Percentiles rank a stretch among this genome's conserved stretches.
Evolutionary conservation across 2,329 filamentous ascomycete species (phyloP).

Genomic region (Aureobasidium uvarum): DNA sequence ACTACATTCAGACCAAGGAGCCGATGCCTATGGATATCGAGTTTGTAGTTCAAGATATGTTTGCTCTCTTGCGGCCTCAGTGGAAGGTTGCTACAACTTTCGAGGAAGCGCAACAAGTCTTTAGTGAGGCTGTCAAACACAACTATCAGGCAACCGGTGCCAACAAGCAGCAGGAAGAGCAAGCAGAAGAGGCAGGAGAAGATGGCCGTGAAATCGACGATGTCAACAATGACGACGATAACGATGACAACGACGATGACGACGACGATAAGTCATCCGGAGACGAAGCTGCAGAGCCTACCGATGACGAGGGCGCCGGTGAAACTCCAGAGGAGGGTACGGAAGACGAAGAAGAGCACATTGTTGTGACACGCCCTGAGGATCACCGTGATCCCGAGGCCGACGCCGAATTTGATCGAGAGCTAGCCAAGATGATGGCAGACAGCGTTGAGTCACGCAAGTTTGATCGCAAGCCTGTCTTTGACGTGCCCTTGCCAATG

Average conservation of each 20-base stretch:
- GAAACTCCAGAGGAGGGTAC: conserved; percentile 63
- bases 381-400: conserved; percentile 89
- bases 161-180: conserved; percentile 31
- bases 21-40: conserved; percentile 94
- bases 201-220: conserved; percentile 55
- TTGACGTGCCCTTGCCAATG: conserved; percentile 97
- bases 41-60: conserved; percentile 92
- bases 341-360: conserved; percentile 76
- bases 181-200: conserved; percentile 64
- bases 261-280: conserved; percentile 56
- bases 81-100: conserved; percentile 78
- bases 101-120: conserved; percentile 78
- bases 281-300: conserved; percentile 48
- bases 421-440: conserved; percentile 97
- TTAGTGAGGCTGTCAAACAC: conserved; percentile 82
- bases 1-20: conserved; percentile 90
- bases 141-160: conserved; percentile 69
- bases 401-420: conserved; percentile 95
- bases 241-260: conserved; percentile 56
- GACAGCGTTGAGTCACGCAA: conserved; percentile 95
- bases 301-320: conserved; percentile 46
- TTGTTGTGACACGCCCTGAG: conserved; percentile 86
- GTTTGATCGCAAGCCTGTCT: conserved; percentile 89
- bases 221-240: conserved; percentile 54
- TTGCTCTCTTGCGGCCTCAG: conserved; percentile 77